Base-by-base conservation (phyloP, 2,329 filamentous ascomycete genomes). In the Cladosporium sp. region DNA sequence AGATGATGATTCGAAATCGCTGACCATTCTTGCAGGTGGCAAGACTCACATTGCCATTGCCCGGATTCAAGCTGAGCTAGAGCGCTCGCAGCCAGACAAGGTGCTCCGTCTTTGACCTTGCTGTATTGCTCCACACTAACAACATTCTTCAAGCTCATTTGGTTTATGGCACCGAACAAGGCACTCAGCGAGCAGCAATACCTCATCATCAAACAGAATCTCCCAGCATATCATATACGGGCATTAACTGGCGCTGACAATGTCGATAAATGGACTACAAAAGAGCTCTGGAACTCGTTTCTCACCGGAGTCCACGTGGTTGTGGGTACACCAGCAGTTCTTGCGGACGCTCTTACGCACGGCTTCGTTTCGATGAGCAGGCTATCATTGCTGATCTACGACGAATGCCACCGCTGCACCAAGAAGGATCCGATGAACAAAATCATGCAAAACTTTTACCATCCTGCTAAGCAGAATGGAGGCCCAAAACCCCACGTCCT, bases 391-490 rank as follows among this genome's bases (percentile, higher is more conserved):
- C 78, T 96, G 18, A 84, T 96, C 0, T 91, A 96, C 70, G 93
- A 97, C 72, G 93, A 97, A 86, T 91, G 91, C 11, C 92, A 96
- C 73, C 88, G 93, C 74, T 94, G 91, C 70, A 83, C 82, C 5
- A 81, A 82, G 21, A 87, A 85, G 1, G 84, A 89, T 69, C 82
- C 90, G 0, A 87, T 88, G 13, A 88, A 88, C 65, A 84, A 81
- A 46, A 89, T 96, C 36, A 94, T 96, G 90, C 80, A 78, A 30
- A 79, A 87, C 32, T 89, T 90, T 69, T 96, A 96, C 71, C 85
- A 87, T 67, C 79, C 80, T 30, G 65, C 68, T 16, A 76, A 74
- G 21, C 68, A 63, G 0, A 68, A 64, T 1, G 81, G 80, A 0
- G 66, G 75, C 0, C 46, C 67, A 0, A 76, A 86, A 1, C 93